phyloP scores from a whole-genome alignment of 1,284 basidiomycete species.

The Irpex sp. region DNA sequence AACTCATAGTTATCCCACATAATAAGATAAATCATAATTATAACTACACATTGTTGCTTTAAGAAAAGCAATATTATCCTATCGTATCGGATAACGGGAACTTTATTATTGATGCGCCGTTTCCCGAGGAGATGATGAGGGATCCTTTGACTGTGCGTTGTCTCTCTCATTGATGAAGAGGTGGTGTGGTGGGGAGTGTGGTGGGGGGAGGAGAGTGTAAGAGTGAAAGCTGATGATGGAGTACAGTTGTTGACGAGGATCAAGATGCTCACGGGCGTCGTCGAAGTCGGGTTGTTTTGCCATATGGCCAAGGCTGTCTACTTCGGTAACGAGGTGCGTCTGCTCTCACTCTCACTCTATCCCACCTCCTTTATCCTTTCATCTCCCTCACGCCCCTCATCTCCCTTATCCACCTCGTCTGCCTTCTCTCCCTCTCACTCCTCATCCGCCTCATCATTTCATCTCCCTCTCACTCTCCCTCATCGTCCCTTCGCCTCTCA shows the following conservation, averaged over 20 bases:
- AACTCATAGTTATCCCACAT: neutral
- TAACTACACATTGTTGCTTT: too few species aligned
- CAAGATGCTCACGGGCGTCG: constrained; percentile 93
- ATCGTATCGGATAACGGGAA: constrained; percentile 97
- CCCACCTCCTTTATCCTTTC: neutral
- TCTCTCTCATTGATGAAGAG: too few species aligned
- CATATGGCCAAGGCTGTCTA: constrained; percentile 94
- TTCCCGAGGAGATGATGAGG: constrained; percentile 65
- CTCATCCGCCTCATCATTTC: too few species aligned
- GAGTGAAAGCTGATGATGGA: too few species aligned
- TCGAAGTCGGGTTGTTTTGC: constrained; percentile 96
- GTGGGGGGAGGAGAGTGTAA: too few species aligned
- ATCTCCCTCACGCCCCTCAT: neutral
- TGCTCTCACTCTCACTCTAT: neutral
- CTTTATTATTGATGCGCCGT: constrained; percentile 93
- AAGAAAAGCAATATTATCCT: too few species aligned
- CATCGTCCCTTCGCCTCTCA: too few species aligned
- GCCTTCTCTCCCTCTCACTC: too few species aligned
- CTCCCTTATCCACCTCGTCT: too few species aligned
- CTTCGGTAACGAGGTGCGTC: constrained; percentile 85
- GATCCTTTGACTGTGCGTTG: constrained; percentile 64
- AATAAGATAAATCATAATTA: too few species aligned
- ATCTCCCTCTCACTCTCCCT: too few species aligned
- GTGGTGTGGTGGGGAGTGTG: too few species aligned
- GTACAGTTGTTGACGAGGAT: constrained; percentile 65